phyloP scores from a whole-genome alignment of 176 grass and related monocot genomes.

The Carex littledalei region DNA sequence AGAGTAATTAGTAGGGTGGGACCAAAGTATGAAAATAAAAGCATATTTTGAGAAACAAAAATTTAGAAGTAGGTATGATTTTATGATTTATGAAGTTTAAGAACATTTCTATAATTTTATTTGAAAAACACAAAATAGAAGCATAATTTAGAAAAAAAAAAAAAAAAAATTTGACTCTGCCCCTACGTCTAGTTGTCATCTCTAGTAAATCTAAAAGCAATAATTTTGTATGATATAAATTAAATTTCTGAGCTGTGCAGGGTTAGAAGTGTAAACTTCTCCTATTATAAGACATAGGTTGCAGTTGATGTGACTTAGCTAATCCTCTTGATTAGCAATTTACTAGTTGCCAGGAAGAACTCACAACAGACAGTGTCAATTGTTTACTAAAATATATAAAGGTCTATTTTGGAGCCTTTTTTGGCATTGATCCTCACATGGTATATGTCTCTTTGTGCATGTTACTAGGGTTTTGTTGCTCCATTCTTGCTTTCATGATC shows the following conservation, averaged over 20 bases:
- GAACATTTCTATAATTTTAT: too few species aligned
- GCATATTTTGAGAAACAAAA: too few species aligned
- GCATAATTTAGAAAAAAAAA: too few species aligned
- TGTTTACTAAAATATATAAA: background rate
- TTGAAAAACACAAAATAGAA: too few species aligned
- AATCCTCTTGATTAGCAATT: conserved; percentile 1
- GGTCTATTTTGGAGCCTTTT: conserved; percentile 14
- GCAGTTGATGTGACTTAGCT: background rate
- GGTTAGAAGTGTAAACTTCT: background rate
- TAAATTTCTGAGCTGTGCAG: background rate
- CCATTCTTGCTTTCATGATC: conserved; percentile 18
- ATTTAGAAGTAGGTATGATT: too few species aligned
- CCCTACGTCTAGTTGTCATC: background rate
- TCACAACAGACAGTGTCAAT: background rate
- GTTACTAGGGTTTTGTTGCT: conserved; percentile 14
- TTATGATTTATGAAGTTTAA: too few species aligned
- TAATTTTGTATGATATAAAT: background rate
- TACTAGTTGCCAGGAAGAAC: background rate
- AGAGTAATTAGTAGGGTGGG: too few species aligned
- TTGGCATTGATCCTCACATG: conserved; percentile 17
- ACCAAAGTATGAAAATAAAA: too few species aligned
- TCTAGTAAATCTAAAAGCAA: background rate
- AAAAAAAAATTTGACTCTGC: too few species aligned
- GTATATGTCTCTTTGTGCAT: conserved; percentile 18
- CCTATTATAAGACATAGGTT: background rate